Evolutionary conservation across 1,284 basidiomycete genomes (phyloP), one percentile per base, ranked within the genome.

Genomic region (Sanghuangporus baumii): DNA sequence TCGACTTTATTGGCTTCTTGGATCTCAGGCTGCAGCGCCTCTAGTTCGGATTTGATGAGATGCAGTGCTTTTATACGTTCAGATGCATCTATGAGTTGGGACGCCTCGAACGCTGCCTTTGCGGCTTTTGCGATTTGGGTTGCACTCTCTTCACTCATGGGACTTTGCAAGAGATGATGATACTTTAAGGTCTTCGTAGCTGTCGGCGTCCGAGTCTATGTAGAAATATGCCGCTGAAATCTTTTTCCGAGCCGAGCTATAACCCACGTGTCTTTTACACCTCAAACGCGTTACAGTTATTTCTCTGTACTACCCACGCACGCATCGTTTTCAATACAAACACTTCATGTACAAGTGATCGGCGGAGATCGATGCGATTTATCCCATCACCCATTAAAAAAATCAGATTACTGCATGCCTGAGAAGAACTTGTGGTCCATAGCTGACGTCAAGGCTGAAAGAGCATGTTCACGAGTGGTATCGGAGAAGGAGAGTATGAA

Each of bases 21-120:
- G 50, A 98, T 90, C 5, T 84, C 82, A 41, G 80, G 77, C 71
- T 86, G 91, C 61, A 79, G 80, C 16, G 75, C 72, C 50, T 82
- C 81, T 43, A 98, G 82, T 58, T 89, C 84, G 41, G 79, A 75
- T 48, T 82, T 81, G 68, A 98, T 92, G 60, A 82, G 80, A 62
- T 83, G 74, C 1, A 98, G 80, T 0, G 94, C 94, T 12, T 77
- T 77, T 66, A 89, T 80, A 37, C 94, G 83, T 68, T 92, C 86
- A 0, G 78, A 71, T 0, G 86, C 74, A 46, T 84, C 76, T 59
- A 96, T 79, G 20, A 96, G 81, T 73, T 96, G 94, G 9, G 93
- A 94, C 12, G 82, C 82, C 69, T 95, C 88, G 70, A 96, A 97
- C 0, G 95, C 91, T 16, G 76, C 72, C 72, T 93, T 93, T 20